phyloP scores from a whole-genome alignment of 139 green algal genomes.

The Chlamydomonas schloesseri region DNA sequence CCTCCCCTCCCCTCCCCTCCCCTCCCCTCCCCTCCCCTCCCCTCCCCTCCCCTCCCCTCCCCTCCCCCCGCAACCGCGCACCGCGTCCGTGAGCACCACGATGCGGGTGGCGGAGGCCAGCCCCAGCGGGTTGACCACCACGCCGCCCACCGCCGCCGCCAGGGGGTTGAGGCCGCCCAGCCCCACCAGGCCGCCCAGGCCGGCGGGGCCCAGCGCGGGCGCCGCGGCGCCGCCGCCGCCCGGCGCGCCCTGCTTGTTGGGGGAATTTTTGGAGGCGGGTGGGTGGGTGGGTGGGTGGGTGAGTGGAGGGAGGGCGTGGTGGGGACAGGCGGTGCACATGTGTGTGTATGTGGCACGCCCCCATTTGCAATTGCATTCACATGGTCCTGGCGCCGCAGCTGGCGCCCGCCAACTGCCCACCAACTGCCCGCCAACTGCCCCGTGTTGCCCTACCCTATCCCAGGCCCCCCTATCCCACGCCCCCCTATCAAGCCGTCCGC shows the following conservation, averaged over 20 bases:
- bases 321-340: no score
- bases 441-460: no score
- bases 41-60: neutral
- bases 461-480: no score
- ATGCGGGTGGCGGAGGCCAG: constrained; percentile 62
- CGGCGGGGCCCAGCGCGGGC: neutral
- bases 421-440: no score
- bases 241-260: neutral
- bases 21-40: neutral
- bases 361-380: no score
- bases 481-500: no score
- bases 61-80: constrained; percentile 49
- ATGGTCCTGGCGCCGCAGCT: no score
- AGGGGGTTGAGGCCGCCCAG: neutral
- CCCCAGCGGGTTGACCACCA: neutral
- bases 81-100: constrained; percentile 75
- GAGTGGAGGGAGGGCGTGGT: neutral
- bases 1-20: no score
- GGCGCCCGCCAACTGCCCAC: no score
- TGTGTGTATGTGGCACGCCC: no score
- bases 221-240: neutral
- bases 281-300: neutral
- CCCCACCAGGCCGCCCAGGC: neutral
- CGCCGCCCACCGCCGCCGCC: neutral
- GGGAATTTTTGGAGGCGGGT: neutral